A percentile compares a stretch with the other conserved stretches of the same genome.
Evolutionary conservation across 495 filamentous ascomycete species (phyloP).

Genomic region (Annulohypoxylon maeteangense): DNA sequence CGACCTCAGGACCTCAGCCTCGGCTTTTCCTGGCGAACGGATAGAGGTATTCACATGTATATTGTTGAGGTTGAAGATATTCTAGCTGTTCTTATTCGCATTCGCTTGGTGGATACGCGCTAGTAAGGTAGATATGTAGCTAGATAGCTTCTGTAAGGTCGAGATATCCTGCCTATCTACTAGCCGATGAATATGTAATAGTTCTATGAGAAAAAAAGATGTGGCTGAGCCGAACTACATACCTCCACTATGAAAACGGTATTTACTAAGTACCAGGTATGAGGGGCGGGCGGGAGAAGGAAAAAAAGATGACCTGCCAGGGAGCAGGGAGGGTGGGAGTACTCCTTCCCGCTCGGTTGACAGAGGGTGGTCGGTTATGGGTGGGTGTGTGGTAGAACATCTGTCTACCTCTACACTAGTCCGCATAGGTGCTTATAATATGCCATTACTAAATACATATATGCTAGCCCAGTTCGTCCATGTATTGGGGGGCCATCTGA

Average conservation of each 20-base stretch:
- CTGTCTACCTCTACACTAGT: background rate
- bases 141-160: conserved; percentile 28
- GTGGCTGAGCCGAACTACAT: conserved; percentile 33
- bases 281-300: conserved; percentile 32
- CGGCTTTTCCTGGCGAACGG: background rate
- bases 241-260: conserved; percentile 35
- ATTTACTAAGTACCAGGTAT: conserved; percentile 34
- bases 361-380: conserved; percentile 15
- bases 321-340: conserved; percentile 24
- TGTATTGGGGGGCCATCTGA: conserved; percentile 21
- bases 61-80: background rate
- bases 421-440: background rate
- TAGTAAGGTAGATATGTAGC: conserved; percentile 15
- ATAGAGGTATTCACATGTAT: background rate
- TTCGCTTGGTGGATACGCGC: conserved; percentile 13
- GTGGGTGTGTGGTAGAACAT: conserved; percentile 14
- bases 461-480: conserved; percentile 15
- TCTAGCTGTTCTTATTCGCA: background rate
- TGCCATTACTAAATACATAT: conserved; percentile 11
- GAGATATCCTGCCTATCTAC: conserved; percentile 24
- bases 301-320: conserved; percentile 8
- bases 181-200: conserved; percentile 39
- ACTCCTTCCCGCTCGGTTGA: conserved; percentile 39
- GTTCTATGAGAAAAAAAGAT: conserved; percentile 28
- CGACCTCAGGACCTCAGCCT: too few relatives aligned